Evolutionary conservation across 2,329 filamentous ascomycete genomes (phyloP), one percentile per base, ranked within the genome.

Genomic region (Trichoderma afroharzianum): DNA sequence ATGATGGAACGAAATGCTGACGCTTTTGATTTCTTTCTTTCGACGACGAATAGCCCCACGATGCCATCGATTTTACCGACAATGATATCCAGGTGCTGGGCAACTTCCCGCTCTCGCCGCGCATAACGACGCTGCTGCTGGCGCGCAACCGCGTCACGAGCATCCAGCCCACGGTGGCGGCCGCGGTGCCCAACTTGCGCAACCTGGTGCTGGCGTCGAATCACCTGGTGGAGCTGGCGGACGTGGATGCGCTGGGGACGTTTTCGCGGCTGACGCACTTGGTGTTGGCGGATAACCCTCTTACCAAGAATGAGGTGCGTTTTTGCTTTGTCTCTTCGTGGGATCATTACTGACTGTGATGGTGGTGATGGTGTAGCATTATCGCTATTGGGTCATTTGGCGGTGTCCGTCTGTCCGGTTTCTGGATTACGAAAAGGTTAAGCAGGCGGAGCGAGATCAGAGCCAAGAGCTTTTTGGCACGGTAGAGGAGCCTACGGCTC

Each of bases 61-160:
- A 98, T 85, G 91, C 93, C 75, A 97, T 99, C 86, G 96, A 99
- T 85, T 91, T 99, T 78, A 98, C 96, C 82, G 96, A 99, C 86
- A 99, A 99, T 82, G 95, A 98, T 83, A 95, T 99, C 79, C 90
- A 93, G 77, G 86, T 92, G 63, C 88, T 99, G 74, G 92, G 91
- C 75, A 98, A 98, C 84, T 97, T 99, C 81, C 96, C 96, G 4
- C 90, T 97, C 64, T 95, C 93, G 70, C 95, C 94, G 59, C 92
- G 96, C 76, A 87, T 98, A 77, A 92, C 90, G 76, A 97, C 94
- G 24, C 88, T 99, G 55, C 90, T 99, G 62, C 89, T 97, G 69
- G 94, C 94, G 68, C 91, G 94, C 75, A 99, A 99, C 83, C 92
- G 96, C 76, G 88, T 99, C 79, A 86, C 91, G 71, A 89, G 88